These are phyloP conservation scores for Acacia melanoxylon DNA, from an alignment of 306 rosid genomes.

Conservation along the genomic window DNA sequence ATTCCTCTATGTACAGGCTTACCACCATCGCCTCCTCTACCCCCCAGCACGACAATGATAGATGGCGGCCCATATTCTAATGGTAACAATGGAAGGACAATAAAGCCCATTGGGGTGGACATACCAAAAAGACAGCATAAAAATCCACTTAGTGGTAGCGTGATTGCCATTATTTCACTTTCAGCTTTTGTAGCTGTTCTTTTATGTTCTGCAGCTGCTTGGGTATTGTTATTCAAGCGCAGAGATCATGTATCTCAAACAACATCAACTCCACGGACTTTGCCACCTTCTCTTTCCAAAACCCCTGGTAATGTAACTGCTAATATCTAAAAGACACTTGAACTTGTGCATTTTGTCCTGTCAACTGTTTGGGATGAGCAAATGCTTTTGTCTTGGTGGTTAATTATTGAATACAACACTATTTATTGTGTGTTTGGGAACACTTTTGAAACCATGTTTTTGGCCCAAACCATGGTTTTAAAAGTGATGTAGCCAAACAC, in stretches of 20 bases:
- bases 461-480: no score
- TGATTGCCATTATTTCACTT: slow-evolving; percentile 69
- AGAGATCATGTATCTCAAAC: slow-evolving; percentile 48
- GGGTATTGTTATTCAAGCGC: slow-evolving; percentile 52
- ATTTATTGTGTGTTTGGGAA: neutral
- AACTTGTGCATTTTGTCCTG: slow-evolving; percentile 5
- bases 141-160: slow-evolving; percentile 57
- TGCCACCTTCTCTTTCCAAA: slow-evolving; percentile 55
- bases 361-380: neutral
- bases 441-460: no score
- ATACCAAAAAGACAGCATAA: slow-evolving; percentile 58
- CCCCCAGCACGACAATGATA: slow-evolving; percentile 52
- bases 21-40: slow-evolving; percentile 85
- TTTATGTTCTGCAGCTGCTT: slow-evolving; percentile 69
- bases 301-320: slow-evolving; percentile 58
- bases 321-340: slow-evolving; percentile 15
- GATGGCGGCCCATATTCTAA: slow-evolving; percentile 71
- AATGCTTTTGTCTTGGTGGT: neutral
- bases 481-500: no score
- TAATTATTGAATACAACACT: slow-evolving; percentile 6
- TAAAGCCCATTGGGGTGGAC: slow-evolving; percentile 89
- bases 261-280: slow-evolving; percentile 50
- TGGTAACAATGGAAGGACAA: slow-evolving; percentile 57
- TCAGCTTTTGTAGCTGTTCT: slow-evolving; percentile 64
- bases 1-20: slow-evolving; percentile 58